Conservation (phyloP, 192 early-diverging fungal genomes). For the Entomortierella lignicola region DNA sequence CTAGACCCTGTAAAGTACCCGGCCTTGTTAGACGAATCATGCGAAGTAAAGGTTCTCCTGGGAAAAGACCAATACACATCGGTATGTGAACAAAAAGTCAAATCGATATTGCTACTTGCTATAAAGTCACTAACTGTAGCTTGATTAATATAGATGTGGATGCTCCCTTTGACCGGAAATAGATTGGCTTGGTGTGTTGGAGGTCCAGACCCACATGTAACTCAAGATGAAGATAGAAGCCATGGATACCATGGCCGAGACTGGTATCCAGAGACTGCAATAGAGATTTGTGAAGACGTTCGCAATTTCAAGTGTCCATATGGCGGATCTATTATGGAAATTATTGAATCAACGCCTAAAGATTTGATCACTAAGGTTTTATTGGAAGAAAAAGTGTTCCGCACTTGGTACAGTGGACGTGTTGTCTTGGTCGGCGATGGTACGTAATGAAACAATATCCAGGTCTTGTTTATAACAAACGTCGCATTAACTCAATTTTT, state of each 20-base stretch:
- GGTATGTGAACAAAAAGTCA: constrained; percentile 16
- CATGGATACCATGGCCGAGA: constrained; percentile 19
- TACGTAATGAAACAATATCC: constrained; percentile 5
- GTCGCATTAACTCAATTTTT: not conserved
- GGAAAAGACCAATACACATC: constrained; percentile 53
- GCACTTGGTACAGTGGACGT: constrained; percentile 49
- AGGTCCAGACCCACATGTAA: constrained; percentile 44
- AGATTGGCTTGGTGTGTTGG: constrained; percentile 53
- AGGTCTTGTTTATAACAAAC: too few species aligned
- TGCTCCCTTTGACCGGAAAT: constrained; percentile 48
- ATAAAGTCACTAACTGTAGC: too few species aligned
- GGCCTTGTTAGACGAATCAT: constrained; percentile 36
- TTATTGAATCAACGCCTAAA: constrained; percentile 47
- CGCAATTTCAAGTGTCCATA: constrained; percentile 54
- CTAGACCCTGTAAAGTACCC: constrained; percentile 49
- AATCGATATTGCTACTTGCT: too few species aligned
- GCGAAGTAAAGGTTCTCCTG: constrained; percentile 48
- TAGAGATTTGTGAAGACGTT: constrained; percentile 52
- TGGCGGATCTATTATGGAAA: constrained; percentile 51
- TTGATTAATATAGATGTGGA: constrained; percentile 38
- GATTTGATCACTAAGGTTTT: constrained; percentile 42
- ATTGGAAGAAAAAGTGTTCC: constrained; percentile 46
- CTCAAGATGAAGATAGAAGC: constrained; percentile 4
- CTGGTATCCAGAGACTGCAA: constrained; percentile 49
- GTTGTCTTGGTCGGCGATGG: constrained; percentile 49